These are phyloP conservation scores for Mediolabrus comicus DNA, from an alignment of 108 stramenopile genomes.

Conservation along the genomic window DNA sequence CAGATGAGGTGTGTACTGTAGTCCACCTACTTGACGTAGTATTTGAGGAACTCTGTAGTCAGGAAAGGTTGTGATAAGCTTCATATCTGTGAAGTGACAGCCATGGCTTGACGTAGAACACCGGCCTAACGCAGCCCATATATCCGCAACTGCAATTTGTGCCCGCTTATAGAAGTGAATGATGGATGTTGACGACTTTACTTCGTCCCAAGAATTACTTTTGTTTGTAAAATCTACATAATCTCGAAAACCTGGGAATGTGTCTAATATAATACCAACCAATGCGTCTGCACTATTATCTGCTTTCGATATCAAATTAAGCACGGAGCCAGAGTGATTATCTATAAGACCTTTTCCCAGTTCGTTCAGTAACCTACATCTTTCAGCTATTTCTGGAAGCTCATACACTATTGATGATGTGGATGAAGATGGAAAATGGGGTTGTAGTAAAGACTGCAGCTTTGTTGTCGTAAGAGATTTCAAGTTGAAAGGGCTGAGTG, in stretches of 20 bases:
- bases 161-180: constrained; percentile 89
- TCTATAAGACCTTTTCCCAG: constrained; percentile 59
- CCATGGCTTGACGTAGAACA: constrained; percentile 1
- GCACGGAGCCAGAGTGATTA: constrained; percentile 59
- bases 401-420: constrained; percentile 9
- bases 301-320: constrained; percentile 58
- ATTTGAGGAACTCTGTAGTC: constrained; percentile 94
- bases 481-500: constrained; percentile 60
- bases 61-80: constrained; percentile 85
- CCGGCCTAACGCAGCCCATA: constrained; percentile 73
- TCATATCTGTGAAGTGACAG: constrained; percentile 53
- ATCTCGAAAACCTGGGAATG: constrained; percentile 90
- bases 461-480: constrained; percentile 45
- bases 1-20: constrained; percentile 64
- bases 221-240: constrained; percentile 12
- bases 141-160: constrained; percentile 89
- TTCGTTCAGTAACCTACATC: constrained; percentile 73
- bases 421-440: constrained; percentile 34
- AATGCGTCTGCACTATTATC: constrained; percentile 55
- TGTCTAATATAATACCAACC: constrained; percentile 54
- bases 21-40: constrained; percentile 66
- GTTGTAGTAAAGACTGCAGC: constrained; percentile 45
- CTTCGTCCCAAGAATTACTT: constrained; percentile 12
- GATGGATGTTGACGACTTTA: constrained; percentile 13
- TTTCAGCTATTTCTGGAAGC: constrained; percentile 58